These are phyloP conservation scores for Leptodermis oblonga DNA, from an alignment of 257 asterid species.

Conservation along the genomic window DNA sequence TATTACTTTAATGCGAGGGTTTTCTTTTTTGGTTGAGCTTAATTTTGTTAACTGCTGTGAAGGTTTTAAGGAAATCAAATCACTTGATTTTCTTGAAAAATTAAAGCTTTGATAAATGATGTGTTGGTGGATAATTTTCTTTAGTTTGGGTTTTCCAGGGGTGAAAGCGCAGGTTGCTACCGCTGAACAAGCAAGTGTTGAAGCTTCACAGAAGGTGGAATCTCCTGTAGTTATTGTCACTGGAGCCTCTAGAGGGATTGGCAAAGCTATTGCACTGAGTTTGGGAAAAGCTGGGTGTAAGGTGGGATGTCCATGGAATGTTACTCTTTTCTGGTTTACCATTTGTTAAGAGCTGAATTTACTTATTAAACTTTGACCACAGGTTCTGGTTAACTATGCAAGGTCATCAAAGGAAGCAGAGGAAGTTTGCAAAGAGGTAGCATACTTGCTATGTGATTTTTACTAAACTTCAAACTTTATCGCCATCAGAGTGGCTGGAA, in stretches of 20 bases:
- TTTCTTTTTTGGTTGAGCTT: neutral
- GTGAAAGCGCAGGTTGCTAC: constrained; percentile 70
- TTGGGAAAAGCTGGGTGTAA: constrained; percentile 96
- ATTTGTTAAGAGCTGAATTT: neutral
- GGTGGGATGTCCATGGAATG: constrained; percentile 31
- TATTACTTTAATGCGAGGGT: neutral
- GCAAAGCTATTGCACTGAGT: constrained; percentile 85
- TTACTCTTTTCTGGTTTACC: neutral
- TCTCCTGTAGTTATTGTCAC: constrained; percentile 84
- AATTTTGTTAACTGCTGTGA: neutral
- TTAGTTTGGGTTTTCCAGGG: constrained; percentile 32
- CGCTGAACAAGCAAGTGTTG: constrained; percentile 43
- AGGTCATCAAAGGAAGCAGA: constrained; percentile 98
- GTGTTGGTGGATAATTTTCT: neutral
- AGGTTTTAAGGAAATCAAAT: neutral
- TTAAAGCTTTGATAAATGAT: neutral
- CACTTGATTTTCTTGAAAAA: constrained; percentile 3
- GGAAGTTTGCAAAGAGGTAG: constrained; percentile 60
- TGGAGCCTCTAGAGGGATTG: constrained; percentile 97
- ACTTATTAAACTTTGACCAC: constrained; percentile 9
- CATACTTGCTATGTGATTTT: neutral
- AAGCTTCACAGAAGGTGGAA: constrained; percentile 52
- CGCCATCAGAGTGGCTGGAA: neutral
- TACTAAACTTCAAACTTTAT: neutral
- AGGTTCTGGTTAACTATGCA: constrained; percentile 96